These are phyloP conservation scores for Microcyclospora tardicrescens DNA, from an alignment of 2,329 filamentous ascomycete genomes.

Conservation along the genomic window DNA sequence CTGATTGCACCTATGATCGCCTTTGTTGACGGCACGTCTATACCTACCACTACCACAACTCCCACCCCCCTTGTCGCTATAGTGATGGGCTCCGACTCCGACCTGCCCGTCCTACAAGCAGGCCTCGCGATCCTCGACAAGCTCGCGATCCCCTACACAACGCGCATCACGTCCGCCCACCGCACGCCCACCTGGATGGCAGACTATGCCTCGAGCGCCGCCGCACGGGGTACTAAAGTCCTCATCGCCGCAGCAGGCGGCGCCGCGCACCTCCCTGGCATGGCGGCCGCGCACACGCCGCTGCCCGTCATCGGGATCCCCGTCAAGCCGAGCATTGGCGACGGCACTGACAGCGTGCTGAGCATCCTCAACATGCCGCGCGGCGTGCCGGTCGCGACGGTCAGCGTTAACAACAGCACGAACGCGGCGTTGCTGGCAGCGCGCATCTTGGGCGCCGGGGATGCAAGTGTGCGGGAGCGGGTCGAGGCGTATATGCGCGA, in stretches of 20 bases:
- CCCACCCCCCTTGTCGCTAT: constrained; percentile 53
- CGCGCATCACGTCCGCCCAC: constrained; percentile 63
- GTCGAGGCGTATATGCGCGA: constrained; percentile 49
- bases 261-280: constrained; percentile 39
- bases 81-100: constrained; percentile 75
- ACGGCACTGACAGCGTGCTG: constrained; percentile 38
- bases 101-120: constrained; percentile 53
- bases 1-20: constrained; percentile 59
- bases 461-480: constrained; percentile 42
- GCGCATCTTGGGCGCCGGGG: constrained; percentile 28
- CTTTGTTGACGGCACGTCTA: constrained; percentile 41
- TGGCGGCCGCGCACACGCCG: constrained; percentile 37
- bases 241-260: constrained; percentile 39
- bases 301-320: constrained; percentile 40
- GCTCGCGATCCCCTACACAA: constrained; percentile 60
- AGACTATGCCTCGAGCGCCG: constrained; percentile 29
- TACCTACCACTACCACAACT: constrained; percentile 8
- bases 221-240: constrained; percentile 26
- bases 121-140: constrained; percentile 53
- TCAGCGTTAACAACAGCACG: constrained; percentile 34
- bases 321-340: constrained; percentile 36
- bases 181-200: constrained; percentile 38
- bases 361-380: constrained; percentile 41
- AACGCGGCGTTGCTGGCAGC: constrained; percentile 37
- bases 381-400: constrained; percentile 29